phyloP scores from a whole-genome alignment of 73 alveolate species.

The Paramecium sexaurelia region DNA sequence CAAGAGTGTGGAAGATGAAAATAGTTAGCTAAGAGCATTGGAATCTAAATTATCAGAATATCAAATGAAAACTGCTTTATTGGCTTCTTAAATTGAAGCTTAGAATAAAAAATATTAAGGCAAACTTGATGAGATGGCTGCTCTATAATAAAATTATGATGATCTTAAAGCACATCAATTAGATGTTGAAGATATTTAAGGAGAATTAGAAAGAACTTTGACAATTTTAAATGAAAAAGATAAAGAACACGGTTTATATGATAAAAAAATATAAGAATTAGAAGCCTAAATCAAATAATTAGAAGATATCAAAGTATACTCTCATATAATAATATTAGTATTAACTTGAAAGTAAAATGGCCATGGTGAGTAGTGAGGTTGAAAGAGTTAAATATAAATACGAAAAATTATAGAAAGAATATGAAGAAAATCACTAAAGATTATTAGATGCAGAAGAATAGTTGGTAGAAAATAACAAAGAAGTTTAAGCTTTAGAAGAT shows the following conservation, averaged over 20 bases:
- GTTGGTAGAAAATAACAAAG: neutral
- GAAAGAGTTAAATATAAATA: slow-evolving; percentile 30
- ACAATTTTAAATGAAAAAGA: slow-evolving; percentile 1
- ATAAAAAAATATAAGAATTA: neutral
- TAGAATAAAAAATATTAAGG: slow-evolving; percentile 5
- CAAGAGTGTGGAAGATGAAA: slow-evolving; percentile 26
- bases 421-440: slow-evolving; percentile 4
- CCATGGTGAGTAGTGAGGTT: slow-evolving; percentile 8
- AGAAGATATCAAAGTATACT: neutral
- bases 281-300: slow-evolving; percentile 1
- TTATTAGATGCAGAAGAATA: neutral
- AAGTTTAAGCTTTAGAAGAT: neutral
- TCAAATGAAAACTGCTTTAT: slow-evolving; percentile 22
- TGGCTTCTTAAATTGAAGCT: slow-evolving; percentile 26
- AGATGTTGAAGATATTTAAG: slow-evolving; percentile 10
- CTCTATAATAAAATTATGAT: neutral
- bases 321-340: neutral
- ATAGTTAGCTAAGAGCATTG: neutral
- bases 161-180: neutral
- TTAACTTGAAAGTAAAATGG: slow-evolving; percentile 32
- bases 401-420: neutral
- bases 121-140: neutral
- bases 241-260: neutral
- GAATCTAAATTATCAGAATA: slow-evolving; percentile 16
- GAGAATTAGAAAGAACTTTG: slow-evolving; percentile 5